Conservation (phyloP, 2,329 filamentous ascomycete species). For the Pyricularia grisea region DNA sequence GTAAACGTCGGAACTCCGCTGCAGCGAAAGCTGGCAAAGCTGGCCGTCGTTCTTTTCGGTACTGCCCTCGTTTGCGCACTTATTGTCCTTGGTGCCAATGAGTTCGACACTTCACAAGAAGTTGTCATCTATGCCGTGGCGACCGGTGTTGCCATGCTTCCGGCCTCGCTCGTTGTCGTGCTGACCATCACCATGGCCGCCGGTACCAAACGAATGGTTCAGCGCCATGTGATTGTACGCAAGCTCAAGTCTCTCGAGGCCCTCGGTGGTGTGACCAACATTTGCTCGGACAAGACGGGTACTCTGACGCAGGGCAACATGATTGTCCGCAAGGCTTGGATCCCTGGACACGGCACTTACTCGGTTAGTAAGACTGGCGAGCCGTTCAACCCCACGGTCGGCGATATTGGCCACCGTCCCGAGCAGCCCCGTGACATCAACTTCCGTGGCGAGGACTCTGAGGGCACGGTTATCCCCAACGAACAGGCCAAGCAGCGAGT, state of each 20-base stretch:
- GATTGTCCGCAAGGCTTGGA: slow-evolving; percentile 48
- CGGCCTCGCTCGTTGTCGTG: slow-evolving; percentile 53
- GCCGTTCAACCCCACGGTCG: slow-evolving; percentile 5
- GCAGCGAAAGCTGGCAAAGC: slow-evolving; percentile 55
- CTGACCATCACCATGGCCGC: slow-evolving; percentile 59
- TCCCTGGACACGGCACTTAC: slow-evolving; percentile 44
- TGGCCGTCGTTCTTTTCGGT: slow-evolving; percentile 52
- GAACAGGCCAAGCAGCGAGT: neutral
- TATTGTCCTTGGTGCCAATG: slow-evolving; percentile 53
- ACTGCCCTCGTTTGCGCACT: slow-evolving; percentile 57
- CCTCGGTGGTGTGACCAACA: slow-evolving; percentile 36
- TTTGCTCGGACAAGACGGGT: slow-evolving; percentile 58
- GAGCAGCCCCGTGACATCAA: slow-evolving; percentile 18
- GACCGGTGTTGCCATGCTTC: slow-evolving; percentile 51
- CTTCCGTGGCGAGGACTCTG: neutral
- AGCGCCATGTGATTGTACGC: slow-evolving; percentile 47
- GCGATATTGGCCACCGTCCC: slow-evolving; percentile 3
- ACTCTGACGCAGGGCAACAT: slow-evolving; percentile 57
- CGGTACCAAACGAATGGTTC: slow-evolving; percentile 34
- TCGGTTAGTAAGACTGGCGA: slow-evolving; percentile 40
- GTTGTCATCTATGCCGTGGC: slow-evolving; percentile 57
- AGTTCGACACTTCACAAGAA: slow-evolving; percentile 38
- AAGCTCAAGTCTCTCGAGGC: slow-evolving; percentile 46
- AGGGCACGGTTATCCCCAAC: neutral
- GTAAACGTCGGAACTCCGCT: slow-evolving; percentile 57